Percentiles rank a stretch among this genome's conserved stretches.
Evolutionary conservation across 805 yeast species (phyloP).

Genomic region (Lipomyces starkeyi): DNA sequence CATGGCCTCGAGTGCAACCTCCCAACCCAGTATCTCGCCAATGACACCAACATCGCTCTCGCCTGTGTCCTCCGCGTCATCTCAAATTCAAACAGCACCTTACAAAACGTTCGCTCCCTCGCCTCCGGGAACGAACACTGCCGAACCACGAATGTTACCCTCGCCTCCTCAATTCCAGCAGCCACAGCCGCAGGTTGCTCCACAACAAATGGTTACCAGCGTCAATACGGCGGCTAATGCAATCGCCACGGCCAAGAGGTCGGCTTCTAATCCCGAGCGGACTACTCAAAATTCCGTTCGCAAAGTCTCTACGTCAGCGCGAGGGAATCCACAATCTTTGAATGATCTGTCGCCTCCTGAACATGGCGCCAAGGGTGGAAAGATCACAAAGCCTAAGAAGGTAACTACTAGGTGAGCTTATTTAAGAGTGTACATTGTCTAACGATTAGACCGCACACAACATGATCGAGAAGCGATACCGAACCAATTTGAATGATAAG

Average conservation of each 20-base stretch:
- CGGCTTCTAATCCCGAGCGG: conserved; percentile 15
- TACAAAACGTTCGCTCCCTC: conserved; percentile 20
- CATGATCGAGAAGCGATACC: conserved; percentile 78
- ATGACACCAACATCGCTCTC: conserved; percentile 29
- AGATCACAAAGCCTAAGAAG: conserved; percentile 45
- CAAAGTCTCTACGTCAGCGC: conserved; percentile 11
- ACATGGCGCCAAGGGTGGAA: conserved; percentile 35
- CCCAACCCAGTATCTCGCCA: conserved; percentile 10
- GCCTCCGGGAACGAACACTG: conserved; percentile 18
- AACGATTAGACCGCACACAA: conserved; percentile 65
- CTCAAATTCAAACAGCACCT: conserved; percentile 24
- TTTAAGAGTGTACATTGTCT: not conserved
- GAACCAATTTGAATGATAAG: conserved; percentile 76
- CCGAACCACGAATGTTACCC: conserved; percentile 1
- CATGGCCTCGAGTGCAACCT: not conserved
- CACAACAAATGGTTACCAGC: too few species aligned
- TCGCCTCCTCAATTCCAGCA: not conserved
- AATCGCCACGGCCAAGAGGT: not conserved
- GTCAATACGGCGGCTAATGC: conserved; percentile 3
- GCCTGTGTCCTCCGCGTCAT: conserved; percentile 27
- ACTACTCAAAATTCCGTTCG: conserved; percentile 18
- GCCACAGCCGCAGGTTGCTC: conserved; percentile 5
- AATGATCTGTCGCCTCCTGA: conserved; percentile 19
- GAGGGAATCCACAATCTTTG: not conserved
- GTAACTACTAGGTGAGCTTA: conserved; percentile 17